Conservation (phyloP, 495 filamentous ascomycete genomes). For the Physcia stellaris region DNA sequence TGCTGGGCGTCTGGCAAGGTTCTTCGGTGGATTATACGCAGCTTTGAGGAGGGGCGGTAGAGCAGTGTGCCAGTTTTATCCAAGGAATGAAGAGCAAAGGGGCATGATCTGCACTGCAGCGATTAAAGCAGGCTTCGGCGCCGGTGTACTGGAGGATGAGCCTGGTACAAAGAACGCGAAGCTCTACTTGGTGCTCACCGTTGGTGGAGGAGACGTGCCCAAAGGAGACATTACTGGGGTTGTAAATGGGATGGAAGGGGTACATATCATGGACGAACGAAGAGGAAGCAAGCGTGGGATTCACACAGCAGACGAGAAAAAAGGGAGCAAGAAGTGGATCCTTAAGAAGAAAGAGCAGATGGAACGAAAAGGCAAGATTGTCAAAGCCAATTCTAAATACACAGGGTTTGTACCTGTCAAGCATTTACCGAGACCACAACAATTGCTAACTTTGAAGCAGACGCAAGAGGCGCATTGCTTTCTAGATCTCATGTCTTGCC, state of each 20-base stretch:
- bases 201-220: conserved; percentile 62
- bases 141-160: conserved; percentile 89
- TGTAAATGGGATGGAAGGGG: conserved; percentile 73
- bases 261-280: conserved; percentile 63
- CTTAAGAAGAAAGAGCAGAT: conserved; percentile 91
- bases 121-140: conserved; percentile 87
- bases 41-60: conserved; percentile 71
- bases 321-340: conserved; percentile 84
- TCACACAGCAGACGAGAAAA: conserved; percentile 41
- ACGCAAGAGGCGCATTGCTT: too few relatives aligned
- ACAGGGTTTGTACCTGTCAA: too few relatives aligned
- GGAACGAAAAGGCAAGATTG: conserved; percentile 84
- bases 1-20: conserved; percentile 59
- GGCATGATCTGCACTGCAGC: conserved; percentile 82
- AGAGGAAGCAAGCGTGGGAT: conserved; percentile 37
- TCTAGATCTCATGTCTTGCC: too few relatives aligned
- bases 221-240: conserved; percentile 73
- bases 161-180: conserved; percentile 90
- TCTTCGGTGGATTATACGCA: conserved; percentile 87
- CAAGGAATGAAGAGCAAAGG: conserved; percentile 83
- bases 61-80: conserved; percentile 96
- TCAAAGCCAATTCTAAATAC: conserved; percentile 81
- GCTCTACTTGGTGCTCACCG: conserved; percentile 84
- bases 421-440: too few relatives aligned
- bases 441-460: too few relatives aligned